Evolutionary conservation across 2,329 filamentous ascomycete genomes (phyloP), one percentile per base, ranked within the genome.

Genomic region (Botrytis fragariae): DNA sequence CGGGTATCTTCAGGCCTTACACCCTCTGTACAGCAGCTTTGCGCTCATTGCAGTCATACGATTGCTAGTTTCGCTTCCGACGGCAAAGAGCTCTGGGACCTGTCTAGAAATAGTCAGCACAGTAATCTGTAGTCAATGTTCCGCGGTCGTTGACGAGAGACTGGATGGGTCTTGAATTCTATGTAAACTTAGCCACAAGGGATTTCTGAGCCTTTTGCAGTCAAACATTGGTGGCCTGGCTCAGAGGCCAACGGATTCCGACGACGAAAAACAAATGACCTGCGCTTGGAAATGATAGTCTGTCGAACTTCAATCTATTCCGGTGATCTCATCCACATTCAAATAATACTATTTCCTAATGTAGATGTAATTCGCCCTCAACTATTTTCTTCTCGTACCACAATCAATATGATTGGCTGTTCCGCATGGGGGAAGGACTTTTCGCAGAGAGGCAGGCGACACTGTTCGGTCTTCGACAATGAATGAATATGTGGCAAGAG

Each of bases 141-240:
- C 8, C 2, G 57, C 16, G 1, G 3, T 35, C 3, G 4, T 35
- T 2, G 18, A 22, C 0, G 18, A 35, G 16, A 9, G 3, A 12
- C 5, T 4, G 57, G 9, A 35, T 35, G 0, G 57, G 8, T 35
- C 32, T 22, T 12, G 8, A 29, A 6, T 22, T 35, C 9, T 35
- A 12, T 12, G 29, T 60, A 5, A 20, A 60, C 57, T 22, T 22
- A 60, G 18, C 29, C 9, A 4, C 35, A 0, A 60, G 4, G 57
- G 3, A 60, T 3, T 10, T 0, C 5, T 2, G 4, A 20, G 16
- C 12, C 20, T 35, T 16, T 32, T 29, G 6, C 54, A 32, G 29
- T 32, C 29, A 9, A 20, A 60, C 1, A 12, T 9, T 60, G 32
- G 8, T 37, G 7, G 20, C 18, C 18, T 60, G 29, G 8, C 22